Conservation (phyloP, 371 early-diverging fungal species). For the Capillidium rhysosporum region DNA sequence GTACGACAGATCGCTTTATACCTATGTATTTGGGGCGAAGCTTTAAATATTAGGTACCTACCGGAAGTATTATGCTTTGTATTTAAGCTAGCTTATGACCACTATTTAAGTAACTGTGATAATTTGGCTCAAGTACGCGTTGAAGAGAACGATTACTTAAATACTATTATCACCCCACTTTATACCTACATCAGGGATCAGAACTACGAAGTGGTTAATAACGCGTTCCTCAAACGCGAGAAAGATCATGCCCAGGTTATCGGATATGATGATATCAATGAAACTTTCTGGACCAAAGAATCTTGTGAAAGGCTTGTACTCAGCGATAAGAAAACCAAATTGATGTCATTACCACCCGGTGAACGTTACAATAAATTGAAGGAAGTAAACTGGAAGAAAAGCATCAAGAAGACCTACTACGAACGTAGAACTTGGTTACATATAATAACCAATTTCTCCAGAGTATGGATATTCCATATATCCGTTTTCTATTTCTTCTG, state of each 20-base stretch:
- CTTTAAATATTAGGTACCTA: conserved; percentile 52
- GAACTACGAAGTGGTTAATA: conserved; percentile 43
- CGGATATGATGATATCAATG: conserved; percentile 82
- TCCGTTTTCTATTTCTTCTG: conserved; percentile 68
- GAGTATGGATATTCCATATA: conserved; percentile 74
- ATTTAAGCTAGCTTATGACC: conserved; percentile 53
- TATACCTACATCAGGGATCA: conserved; percentile 62
- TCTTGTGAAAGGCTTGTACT: conserved; percentile 35
- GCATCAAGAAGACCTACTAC: conserved; percentile 66
- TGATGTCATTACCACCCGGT: conserved; percentile 34
- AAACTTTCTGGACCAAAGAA: conserved; percentile 63
- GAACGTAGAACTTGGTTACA: conserved; percentile 75
- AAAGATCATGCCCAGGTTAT: conserved; percentile 58
- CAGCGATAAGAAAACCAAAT: conserved; percentile 19
- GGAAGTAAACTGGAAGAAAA: conserved; percentile 45
- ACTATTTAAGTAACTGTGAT: conserved; percentile 11
- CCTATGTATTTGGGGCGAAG: conserved; percentile 76
- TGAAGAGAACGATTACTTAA: conserved; percentile 47
- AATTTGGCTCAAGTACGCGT: conserved; percentile 5
- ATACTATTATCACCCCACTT: conserved; percentile 47
- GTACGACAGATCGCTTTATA: conserved; percentile 58
- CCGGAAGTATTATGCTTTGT: conserved; percentile 69
- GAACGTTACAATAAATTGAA: conserved; percentile 41
- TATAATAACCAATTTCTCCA: conserved; percentile 63
- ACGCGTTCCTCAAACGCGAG: conserved; percentile 53